Evolutionary conservation across 192 early-diverging fungal species (phyloP).

Genomic region (Entomortierella lignicola): DNA sequence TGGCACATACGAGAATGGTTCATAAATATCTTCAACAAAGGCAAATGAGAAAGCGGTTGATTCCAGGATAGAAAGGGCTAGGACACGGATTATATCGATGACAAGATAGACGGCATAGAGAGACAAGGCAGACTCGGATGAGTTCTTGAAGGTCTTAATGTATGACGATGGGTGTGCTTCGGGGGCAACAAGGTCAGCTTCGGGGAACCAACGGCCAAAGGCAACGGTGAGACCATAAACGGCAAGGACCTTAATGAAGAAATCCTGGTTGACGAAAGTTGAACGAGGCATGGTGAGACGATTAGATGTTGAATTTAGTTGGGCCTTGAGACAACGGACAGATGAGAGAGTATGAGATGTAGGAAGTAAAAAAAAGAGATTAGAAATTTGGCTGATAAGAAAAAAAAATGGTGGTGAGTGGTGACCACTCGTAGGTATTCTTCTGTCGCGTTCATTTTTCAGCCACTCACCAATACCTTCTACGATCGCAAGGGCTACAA

Average conservation of each 20-base stretch:
- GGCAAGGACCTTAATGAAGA: conserved; percentile 36
- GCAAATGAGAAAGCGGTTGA: conserved; percentile 48
- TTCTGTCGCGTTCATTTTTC: no score
- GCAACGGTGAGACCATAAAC: conserved; percentile 33
- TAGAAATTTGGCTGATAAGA: not conserved
- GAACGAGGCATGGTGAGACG: conserved; percentile 41
- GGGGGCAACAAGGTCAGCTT: conserved; percentile 31
- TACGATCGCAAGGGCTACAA: no score
- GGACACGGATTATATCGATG: conserved; percentile 34
- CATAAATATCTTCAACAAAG: conserved; percentile 19
- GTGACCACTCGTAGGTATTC: no score
- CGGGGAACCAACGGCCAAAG: conserved; percentile 45
- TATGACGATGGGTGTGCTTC: conserved; percentile 42
- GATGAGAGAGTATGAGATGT: conserved; percentile 8
- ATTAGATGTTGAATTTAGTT: not conserved
- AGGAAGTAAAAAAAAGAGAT: conserved; percentile 1
- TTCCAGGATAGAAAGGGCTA: conserved; percentile 27
- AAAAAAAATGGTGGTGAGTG: not conserved
- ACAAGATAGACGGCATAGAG: conserved; percentile 26
- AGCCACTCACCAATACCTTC: no score
- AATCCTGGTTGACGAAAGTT: conserved; percentile 42
- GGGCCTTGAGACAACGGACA: not conserved
- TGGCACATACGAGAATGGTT: conserved; percentile 27
- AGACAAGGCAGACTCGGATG: conserved; percentile 12
- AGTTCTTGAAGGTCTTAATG: conserved; percentile 20